Conservation (phyloP, 1,139 yeast species). For the Hyphopichia buzzinii region DNA sequence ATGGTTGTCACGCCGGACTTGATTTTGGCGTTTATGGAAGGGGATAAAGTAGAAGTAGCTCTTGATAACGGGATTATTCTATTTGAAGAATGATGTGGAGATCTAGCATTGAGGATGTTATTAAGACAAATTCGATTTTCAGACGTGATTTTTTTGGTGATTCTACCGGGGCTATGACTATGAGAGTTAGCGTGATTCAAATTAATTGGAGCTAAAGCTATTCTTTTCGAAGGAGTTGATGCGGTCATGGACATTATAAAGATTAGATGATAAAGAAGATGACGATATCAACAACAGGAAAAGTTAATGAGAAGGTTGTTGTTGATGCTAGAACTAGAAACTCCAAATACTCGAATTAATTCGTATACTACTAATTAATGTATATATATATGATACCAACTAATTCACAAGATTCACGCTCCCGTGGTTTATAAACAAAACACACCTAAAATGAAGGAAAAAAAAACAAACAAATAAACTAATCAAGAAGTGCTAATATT, state of each 20-base stretch:
- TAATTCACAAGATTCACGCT: not conserved
- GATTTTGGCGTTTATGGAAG: not conserved
- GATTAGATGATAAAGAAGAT: not conserved
- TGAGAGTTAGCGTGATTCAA: conserved; percentile 16
- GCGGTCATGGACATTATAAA: conserved; percentile 8
- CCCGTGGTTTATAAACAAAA: not conserved
- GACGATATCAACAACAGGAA: not conserved
- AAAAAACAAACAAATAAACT: not conserved
- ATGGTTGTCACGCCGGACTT: not conserved
- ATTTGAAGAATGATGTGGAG: not conserved
- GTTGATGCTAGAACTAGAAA: no score
- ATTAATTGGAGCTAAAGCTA: conserved; percentile 38
- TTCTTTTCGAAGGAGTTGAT: conserved; percentile 20
- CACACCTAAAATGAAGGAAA: not conserved
- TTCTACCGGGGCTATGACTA: not conserved
- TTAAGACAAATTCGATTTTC: not conserved
- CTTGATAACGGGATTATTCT: not conserved
- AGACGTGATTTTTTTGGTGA: not conserved
- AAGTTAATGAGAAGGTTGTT: no score
- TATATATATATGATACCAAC: not conserved
- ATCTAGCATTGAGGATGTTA: not conserved
- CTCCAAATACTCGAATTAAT: no score
- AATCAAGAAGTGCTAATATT: not conserved
- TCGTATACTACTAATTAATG: not conserved
- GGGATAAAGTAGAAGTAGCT: not conserved